Conservation (phyloP, 2,329 filamentous ascomycete species). For the Penicillium sp. region DNA sequence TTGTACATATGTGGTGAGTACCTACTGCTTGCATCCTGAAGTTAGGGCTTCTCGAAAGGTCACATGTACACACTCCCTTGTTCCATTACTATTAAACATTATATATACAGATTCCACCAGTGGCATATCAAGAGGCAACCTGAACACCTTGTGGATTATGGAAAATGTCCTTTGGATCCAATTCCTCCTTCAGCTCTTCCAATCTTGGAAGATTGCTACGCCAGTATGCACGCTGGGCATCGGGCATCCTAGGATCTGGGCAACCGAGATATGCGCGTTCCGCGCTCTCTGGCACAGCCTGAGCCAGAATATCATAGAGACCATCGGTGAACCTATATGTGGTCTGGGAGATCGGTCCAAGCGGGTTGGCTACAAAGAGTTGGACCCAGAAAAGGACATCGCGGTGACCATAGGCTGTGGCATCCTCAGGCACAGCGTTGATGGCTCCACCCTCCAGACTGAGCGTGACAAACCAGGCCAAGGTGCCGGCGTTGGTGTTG, state of each 20-base stretch:
- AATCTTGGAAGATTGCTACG: constrained; percentile 33
- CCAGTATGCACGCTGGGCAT: constrained; percentile 53
- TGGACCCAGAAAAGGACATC: constrained; percentile 62
- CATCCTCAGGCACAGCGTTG: constrained; percentile 51
- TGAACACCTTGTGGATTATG: constrained; percentile 53
- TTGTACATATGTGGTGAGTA: too few relatives aligned
- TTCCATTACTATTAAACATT: too few relatives aligned
- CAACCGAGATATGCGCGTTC: constrained; percentile 57
- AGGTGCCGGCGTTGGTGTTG: constrained; percentile 46
- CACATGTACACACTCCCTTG: too few relatives aligned
- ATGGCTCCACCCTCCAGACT: constrained; percentile 59
- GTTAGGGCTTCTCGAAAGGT: too few relatives aligned
- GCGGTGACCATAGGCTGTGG: constrained; percentile 60
- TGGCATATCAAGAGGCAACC: too few relatives aligned
- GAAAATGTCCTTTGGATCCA: constrained; percentile 54
- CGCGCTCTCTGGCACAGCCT: constrained; percentile 32
- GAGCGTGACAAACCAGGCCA: constrained; percentile 59
- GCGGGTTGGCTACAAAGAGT: constrained; percentile 53
- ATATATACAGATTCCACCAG: too few relatives aligned
- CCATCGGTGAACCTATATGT: constrained; percentile 51
- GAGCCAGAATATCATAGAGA: constrained; percentile 41
- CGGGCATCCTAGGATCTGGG: constrained; percentile 49
- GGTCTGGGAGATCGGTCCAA: constrained; percentile 39
- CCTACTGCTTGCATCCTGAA: too few relatives aligned
- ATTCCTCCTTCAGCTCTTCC: constrained; percentile 42